Evolutionary conservation across 2,329 filamentous ascomycete genomes (phyloP).

Genomic region (Cladobotryum mycophilum): DNA sequence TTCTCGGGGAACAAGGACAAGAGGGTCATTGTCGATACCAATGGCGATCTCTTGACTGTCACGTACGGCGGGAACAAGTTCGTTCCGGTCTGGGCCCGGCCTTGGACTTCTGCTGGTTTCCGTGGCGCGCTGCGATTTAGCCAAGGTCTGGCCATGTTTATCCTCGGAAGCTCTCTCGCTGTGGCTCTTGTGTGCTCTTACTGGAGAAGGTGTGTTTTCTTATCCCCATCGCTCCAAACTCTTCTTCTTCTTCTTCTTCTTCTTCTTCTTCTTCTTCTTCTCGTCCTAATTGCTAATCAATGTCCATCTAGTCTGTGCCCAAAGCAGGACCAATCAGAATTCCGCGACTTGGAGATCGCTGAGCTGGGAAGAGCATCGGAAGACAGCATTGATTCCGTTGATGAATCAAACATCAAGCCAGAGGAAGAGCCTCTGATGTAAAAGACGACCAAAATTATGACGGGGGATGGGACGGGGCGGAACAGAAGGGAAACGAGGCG

Average conservation of each 20-base stretch:
- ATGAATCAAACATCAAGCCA: not conserved
- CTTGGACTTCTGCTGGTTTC: not conserved
- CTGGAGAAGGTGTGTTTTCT: slow-evolving; percentile 13
- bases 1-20: slow-evolving; percentile 8
- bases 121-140: slow-evolving; percentile 7
- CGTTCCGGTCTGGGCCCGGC: slow-evolving; percentile 4
- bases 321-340: slow-evolving; percentile 1
- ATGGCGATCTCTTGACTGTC: slow-evolving; percentile 14
- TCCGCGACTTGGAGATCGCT: not conserved
- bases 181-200: slow-evolving; percentile 14
- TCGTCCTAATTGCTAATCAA: not conserved
- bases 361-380: slow-evolving; percentile 1
- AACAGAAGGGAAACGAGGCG: not conserved
- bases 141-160: slow-evolving; percentile 13
- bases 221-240: not conserved
- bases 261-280: not conserved
- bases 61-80: slow-evolving; percentile 8
- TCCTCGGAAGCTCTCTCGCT: slow-evolving; percentile 14
- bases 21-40: slow-evolving; percentile 13
- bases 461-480: not conserved
- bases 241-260: not conserved
- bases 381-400: not conserved
- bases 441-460: too few relatives aligned
- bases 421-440: too few relatives aligned
- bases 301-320: not conserved